A percentile compares a stretch with the other conserved stretches of the same genome.
Evolutionary conservation across 2,329 filamentous ascomycete genomes (phyloP).

Genomic region (Cryphonectria japonica): DNA sequence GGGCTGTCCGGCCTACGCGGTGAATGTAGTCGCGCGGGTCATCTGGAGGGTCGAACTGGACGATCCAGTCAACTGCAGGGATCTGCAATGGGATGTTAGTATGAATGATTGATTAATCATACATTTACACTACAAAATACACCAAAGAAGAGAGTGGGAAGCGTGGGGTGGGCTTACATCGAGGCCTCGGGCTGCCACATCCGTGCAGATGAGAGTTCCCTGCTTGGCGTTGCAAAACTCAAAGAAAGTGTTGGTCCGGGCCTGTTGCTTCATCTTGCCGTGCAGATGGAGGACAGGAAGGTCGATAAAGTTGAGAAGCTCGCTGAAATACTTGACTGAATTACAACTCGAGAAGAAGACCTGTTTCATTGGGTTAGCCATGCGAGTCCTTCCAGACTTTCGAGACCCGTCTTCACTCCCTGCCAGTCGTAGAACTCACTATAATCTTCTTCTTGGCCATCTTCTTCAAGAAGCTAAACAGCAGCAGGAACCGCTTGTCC

Average conservation of each 20-base stretch:
- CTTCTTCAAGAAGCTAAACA: conserved; percentile 93
- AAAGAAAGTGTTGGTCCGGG: conserved; percentile 98
- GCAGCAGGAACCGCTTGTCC: conserved; percentile 88
- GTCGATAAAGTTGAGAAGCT: conserved; percentile 97
- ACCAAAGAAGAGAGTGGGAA: not conserved
- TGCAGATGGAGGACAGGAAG: conserved; percentile 84
- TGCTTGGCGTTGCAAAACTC: conserved; percentile 80
- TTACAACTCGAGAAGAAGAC: conserved; percentile 94
- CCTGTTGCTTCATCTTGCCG: conserved; percentile 98
- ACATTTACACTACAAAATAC: not conserved
- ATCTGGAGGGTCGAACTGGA: conserved; percentile 94
- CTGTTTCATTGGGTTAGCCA: conserved; percentile 2
- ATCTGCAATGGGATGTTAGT: conserved; percentile 57
- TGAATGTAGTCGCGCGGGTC: conserved; percentile 92
- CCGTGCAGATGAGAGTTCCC: conserved; percentile 92
- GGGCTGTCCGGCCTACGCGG: conserved; percentile 90
- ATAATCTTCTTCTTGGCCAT: conserved; percentile 97
- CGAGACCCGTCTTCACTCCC: not conserved
- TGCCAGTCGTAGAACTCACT: conserved; percentile 49
- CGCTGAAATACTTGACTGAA: conserved; percentile 93
- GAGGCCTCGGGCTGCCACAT: conserved; percentile 91
- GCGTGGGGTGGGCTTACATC: conserved; percentile 61
- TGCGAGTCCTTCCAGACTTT: not conserved
- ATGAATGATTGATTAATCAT: not conserved
- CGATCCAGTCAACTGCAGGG: conserved; percentile 92